phyloP scores from a whole-genome alignment of 208 protist genomes.

The Naegleria lovaniensis region DNA sequence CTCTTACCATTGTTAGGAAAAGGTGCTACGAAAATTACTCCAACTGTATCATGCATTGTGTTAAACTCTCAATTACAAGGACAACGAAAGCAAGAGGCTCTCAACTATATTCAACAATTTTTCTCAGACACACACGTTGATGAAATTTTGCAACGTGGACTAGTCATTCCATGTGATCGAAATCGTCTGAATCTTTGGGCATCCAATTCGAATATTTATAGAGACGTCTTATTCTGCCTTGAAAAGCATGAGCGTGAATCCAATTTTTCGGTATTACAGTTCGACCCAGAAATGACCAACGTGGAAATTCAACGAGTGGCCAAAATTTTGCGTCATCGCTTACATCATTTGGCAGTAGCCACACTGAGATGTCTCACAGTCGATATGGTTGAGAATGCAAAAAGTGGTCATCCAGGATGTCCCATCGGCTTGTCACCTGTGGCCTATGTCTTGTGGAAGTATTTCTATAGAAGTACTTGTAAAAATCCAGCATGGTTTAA shows the following conservation, averaged over 20 bases:
- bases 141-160: neutral
- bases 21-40: neutral
- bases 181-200: neutral
- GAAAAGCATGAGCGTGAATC: neutral
- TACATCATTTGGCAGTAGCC: neutral
- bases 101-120: neutral
- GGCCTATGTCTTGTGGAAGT: slow-evolving; percentile 83
- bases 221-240: neutral
- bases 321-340: neutral
- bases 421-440: slow-evolving; percentile 90
- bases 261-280: neutral
- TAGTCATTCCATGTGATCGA: neutral
- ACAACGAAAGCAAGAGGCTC: neutral
- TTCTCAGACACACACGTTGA: neutral
- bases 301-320: neutral
- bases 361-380: slow-evolving; percentile 31
- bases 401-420: slow-evolving; percentile 85
- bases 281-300: neutral
- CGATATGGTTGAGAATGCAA: slow-evolving; percentile 85
- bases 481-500: slow-evolving; percentile 84
- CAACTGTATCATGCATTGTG: neutral
- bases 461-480: slow-evolving; percentile 87
- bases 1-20: neutral
- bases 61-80: neutral
- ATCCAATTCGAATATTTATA: neutral